Evolutionary conservation across 2,329 filamentous ascomycete species (phyloP).

Genomic region (Thelonectria discophora): DNA sequence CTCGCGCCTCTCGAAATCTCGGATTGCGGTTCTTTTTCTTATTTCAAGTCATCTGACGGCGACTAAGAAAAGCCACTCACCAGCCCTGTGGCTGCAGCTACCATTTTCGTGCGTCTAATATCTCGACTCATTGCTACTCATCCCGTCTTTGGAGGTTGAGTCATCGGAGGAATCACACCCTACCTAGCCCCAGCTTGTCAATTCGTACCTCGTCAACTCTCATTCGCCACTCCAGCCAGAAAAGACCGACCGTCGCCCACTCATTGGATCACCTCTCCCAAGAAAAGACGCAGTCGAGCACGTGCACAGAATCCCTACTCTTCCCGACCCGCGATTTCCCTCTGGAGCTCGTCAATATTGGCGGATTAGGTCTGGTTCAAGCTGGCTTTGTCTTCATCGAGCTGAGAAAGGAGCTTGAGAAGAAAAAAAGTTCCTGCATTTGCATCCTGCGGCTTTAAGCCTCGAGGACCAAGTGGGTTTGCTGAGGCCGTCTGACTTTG

Average conservation of each 20-base stretch:
- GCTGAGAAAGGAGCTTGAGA: background rate
- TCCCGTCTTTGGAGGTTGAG: slow-evolving; percentile 5
- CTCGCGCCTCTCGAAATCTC: background rate
- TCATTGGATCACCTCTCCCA: background rate
- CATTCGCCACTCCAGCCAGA: background rate
- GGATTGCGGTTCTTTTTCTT: background rate
- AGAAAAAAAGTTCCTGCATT: background rate
- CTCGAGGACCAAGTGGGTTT: background rate
- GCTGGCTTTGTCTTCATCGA: background rate
- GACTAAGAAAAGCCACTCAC: background rate
- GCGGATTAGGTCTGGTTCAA: background rate
- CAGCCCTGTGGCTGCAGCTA: background rate
- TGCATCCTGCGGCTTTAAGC: background rate
- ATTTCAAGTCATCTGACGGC: slow-evolving; percentile 4
- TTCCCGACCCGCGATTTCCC: slow-evolving; percentile 2
- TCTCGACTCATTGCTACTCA: background rate
- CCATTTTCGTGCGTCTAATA: background rate
- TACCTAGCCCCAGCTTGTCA: slow-evolving; percentile 6
- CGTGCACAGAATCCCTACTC: slow-evolving; percentile 9
- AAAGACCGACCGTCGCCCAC: background rate
- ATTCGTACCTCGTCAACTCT: background rate
- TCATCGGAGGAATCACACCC: slow-evolving; percentile 13
- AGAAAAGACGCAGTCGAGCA: slow-evolving; percentile 1
- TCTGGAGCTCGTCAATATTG: background rate
- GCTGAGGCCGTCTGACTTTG: background rate